Evolutionary conservation across 306 rosid species (phyloP).

Genomic region (Begonia peltatifolia): DNA sequence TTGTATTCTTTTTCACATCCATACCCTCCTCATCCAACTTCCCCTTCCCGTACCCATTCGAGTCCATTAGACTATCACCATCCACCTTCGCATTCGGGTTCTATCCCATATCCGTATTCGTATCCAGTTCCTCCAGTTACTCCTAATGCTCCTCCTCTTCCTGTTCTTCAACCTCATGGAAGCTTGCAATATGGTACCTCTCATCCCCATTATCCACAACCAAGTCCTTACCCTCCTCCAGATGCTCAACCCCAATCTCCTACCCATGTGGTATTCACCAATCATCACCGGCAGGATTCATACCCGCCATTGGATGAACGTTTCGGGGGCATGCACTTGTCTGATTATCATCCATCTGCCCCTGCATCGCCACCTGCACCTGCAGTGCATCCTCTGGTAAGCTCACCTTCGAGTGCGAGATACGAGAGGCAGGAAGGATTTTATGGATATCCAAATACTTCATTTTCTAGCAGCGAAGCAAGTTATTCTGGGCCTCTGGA

Average conservation of each 20-base stretch:
- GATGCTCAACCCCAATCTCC: slow-evolving; percentile 18
- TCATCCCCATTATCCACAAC: slow-evolving; percentile 30
- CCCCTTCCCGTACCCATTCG: slow-evolving; percentile 2
- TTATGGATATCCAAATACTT: slow-evolving; percentile 24
- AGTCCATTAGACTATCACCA: slow-evolving; percentile 6
- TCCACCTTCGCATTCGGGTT: slow-evolving; percentile 13
- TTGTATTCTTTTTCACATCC: slow-evolving; percentile 12
- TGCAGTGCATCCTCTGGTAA: slow-evolving; percentile 12
- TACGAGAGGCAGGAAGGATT: slow-evolving; percentile 32
- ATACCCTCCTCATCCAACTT: slow-evolving; percentile 28
- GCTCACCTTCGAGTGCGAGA: slow-evolving; percentile 25
- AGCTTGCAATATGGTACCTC: slow-evolving; percentile 50
- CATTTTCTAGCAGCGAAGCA: slow-evolving; percentile 27
- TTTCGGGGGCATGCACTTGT: slow-evolving; percentile 33
- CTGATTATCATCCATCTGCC: slow-evolving; percentile 31
- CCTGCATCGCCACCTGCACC: slow-evolving; percentile 32
- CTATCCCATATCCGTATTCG: slow-evolving; percentile 27
- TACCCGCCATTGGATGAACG: slow-evolving; percentile 55
- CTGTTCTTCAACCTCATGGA: slow-evolving; percentile 29
- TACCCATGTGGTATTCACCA: slow-evolving; percentile 30
- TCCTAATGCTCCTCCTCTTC: slow-evolving; percentile 25
- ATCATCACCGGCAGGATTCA: slow-evolving; percentile 22
- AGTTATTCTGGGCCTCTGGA: slow-evolving; percentile 17
- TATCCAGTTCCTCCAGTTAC: slow-evolving; percentile 17
- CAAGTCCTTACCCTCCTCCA: slow-evolving; percentile 17